Conservation (phyloP, 2,329 filamentous ascomycete species). For the Alternaria sp. region DNA sequence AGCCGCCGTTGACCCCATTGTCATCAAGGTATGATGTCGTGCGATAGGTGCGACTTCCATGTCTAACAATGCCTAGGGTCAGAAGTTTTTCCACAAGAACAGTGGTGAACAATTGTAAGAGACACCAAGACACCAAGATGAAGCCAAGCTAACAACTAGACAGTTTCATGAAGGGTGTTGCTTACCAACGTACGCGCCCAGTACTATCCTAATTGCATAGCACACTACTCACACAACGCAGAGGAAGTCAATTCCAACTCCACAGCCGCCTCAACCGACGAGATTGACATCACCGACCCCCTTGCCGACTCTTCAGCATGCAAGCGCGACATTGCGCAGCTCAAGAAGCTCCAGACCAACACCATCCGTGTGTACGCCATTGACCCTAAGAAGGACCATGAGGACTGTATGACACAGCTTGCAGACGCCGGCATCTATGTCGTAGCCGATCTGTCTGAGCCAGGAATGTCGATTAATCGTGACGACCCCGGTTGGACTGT, state of each 20-base stretch:
- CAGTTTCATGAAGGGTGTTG: constrained; percentile 87
- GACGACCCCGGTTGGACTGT: constrained; percentile 80
- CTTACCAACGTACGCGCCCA: constrained; percentile 74
- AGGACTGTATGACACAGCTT: constrained; percentile 83
- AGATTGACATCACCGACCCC: constrained; percentile 77
- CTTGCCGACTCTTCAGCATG: constrained; percentile 76
- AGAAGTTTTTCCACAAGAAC: constrained; percentile 90
- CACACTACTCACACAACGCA: constrained; percentile 31
- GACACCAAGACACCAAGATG: neutral
- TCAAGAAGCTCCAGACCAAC: constrained; percentile 84
- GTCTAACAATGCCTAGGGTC: constrained; percentile 61
- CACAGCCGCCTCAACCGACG: constrained; percentile 60
- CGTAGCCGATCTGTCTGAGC: constrained; percentile 88
- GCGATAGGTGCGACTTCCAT: constrained; percentile 8
- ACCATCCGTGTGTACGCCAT: constrained; percentile 92
- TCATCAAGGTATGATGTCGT: constrained; percentile 69
- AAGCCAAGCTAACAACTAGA: constrained; percentile 26
- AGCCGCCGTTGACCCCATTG: constrained; percentile 69
- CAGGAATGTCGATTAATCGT: constrained; percentile 84
- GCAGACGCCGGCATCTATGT: constrained; percentile 92
- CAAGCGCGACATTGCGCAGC: constrained; percentile 84
- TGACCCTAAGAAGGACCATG: constrained; percentile 80
- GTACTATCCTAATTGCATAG: neutral
- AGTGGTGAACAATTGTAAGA: constrained; percentile 73
- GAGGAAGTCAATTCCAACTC: constrained; percentile 67